Conservation (phyloP, 2,329 filamentous ascomycete genomes). For the Alternaria sp. region DNA sequence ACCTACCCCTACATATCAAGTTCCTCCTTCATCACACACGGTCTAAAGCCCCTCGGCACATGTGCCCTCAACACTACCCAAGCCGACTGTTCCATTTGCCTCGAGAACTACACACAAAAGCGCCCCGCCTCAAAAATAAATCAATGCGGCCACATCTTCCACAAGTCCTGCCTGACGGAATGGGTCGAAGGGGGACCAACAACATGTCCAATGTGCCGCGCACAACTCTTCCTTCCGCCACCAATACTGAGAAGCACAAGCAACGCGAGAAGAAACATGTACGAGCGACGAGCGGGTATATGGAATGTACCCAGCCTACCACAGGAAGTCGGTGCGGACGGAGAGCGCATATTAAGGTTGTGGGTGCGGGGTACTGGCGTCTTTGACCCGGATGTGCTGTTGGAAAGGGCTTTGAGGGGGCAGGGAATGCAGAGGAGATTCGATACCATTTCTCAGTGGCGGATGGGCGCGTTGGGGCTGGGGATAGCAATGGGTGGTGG, state of each 20-base stretch:
- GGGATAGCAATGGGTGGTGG: background rate
- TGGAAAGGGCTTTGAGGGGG: too few species aligned
- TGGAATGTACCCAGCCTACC: background rate
- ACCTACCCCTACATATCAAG: background rate
- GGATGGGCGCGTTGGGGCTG: background rate
- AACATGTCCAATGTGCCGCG: conserved; percentile 4
- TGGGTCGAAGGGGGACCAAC: background rate
- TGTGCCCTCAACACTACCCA: background rate
- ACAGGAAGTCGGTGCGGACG: background rate
- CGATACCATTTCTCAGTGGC: background rate
- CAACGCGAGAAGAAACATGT: background rate
- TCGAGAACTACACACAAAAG: background rate
- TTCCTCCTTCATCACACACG: background rate
- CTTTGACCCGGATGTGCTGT: too few species aligned
- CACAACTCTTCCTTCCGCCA: background rate
- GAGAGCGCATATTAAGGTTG: too few species aligned
- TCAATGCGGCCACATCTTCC: background rate
- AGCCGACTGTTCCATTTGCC: background rate
- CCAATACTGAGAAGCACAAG: too few species aligned
- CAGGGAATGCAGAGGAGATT: background rate
- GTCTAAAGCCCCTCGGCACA: background rate
- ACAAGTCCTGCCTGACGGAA: background rate
- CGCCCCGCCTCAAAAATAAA: background rate
- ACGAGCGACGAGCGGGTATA: background rate
- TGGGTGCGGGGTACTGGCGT: too few species aligned